These are phyloP conservation scores for Fusarium citri DNA, from an alignment of 2,329 filamentous ascomycete species.

Conservation along the genomic window DNA sequence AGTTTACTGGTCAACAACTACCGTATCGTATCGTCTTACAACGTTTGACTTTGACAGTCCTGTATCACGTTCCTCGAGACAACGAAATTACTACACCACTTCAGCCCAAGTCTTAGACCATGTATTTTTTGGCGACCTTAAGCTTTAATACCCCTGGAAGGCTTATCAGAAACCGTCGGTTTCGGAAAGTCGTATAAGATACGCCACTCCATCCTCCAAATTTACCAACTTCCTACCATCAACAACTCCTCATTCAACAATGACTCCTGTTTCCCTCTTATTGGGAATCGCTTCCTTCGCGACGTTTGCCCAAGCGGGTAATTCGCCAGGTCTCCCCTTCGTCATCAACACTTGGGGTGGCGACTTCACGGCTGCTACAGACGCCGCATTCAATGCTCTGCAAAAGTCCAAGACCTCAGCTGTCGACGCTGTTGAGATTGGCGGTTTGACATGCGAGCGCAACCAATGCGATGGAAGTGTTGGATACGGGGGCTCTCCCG, in stretches of 20 bases:
- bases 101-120: too few species aligned
- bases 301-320: conserved; percentile 23
- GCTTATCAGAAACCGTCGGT: conserved; percentile 16
- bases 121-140: not conserved
- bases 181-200: conserved; percentile 27
- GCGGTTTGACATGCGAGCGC: conserved; percentile 63
- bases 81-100: not conserved
- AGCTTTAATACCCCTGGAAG: not conserved
- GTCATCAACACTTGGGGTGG: conserved; percentile 68
- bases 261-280: not conserved
- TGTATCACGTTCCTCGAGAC: conserved; percentile 2
- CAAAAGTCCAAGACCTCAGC: conserved; percentile 50
- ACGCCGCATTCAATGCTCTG: conserved; percentile 60
- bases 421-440: conserved; percentile 64
- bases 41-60: conserved; percentile 12
- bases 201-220: conserved; percentile 21
- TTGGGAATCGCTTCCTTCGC: conserved; percentile 28
- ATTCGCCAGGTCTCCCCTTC: conserved; percentile 58
- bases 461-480: conserved; percentile 67
- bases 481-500: conserved; percentile 66
- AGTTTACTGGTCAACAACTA: conserved; percentile 7
- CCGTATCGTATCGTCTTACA: conserved; percentile 7
- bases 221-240: not conserved
- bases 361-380: conserved; percentile 62
- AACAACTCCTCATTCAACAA: conserved; percentile 12